Percentiles rank a stretch among this genome's conserved stretches.
Evolutionary conservation across 2,329 filamentous ascomycete species (phyloP).

Genomic region (Neocatenulostroma microsporum): DNA sequence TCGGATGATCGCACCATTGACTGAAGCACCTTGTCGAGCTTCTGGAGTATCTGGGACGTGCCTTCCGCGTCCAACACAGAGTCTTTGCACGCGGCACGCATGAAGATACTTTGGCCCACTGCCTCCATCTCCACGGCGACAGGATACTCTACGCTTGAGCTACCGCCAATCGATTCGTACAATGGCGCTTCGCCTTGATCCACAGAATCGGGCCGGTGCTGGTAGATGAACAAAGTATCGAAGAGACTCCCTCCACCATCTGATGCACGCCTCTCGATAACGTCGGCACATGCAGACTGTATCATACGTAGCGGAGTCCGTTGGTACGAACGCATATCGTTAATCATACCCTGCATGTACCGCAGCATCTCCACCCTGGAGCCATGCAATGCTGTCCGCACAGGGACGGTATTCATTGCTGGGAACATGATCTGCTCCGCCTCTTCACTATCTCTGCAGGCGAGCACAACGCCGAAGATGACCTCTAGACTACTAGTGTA

Average conservation of each 20-base stretch:
- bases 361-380: conserved; percentile 55
- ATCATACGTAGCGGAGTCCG: conserved; percentile 69
- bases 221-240: conserved; percentile 60
- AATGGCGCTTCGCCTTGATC: conserved; percentile 30
- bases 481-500: conserved; percentile 61
- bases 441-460: conserved; percentile 69
- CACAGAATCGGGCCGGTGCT: conserved; percentile 42
- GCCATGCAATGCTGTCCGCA: conserved; percentile 67
- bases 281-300: conserved; percentile 39
- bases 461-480: conserved; percentile 73
- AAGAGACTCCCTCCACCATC: conserved; percentile 39
- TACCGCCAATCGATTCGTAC: conserved; percentile 56
- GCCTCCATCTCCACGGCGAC: conserved; percentile 75
- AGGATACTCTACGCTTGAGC: conserved; percentile 69
- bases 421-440: conserved; percentile 68
- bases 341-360: conserved; percentile 65
- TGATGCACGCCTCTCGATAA: conserved; percentile 1
- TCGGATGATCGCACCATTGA: conserved; percentile 47
- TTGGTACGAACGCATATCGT: conserved; percentile 61
- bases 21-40: conserved; percentile 53
- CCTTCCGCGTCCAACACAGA: conserved; percentile 43
- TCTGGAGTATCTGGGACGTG: conserved; percentile 46
- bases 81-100: conserved; percentile 65
- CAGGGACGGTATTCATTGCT: conserved; percentile 81
- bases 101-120: conserved; percentile 48